Conservation (phyloP, 306 rosid genomes). For the Vicia villosa region DNA sequence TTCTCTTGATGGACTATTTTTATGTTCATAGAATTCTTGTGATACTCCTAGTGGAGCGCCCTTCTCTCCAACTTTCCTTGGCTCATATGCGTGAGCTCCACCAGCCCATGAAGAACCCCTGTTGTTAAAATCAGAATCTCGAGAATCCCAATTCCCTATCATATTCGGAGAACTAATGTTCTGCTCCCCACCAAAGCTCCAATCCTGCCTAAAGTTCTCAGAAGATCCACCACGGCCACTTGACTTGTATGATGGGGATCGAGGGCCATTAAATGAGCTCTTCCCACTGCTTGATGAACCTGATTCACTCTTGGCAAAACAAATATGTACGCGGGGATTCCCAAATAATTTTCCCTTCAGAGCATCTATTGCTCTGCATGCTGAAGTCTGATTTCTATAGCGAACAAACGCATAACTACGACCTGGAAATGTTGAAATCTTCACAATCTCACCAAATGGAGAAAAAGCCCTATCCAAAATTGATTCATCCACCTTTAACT, state of each 20-base stretch:
- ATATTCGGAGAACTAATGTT: constrained; percentile 55
- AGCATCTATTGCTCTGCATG: constrained; percentile 74
- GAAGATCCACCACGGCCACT: constrained; percentile 58
- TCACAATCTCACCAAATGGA: constrained; percentile 90
- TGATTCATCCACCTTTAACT: constrained; percentile 77
- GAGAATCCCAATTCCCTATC: constrained; percentile 50
- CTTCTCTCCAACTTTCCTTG: constrained; percentile 63
- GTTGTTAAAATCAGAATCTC: constrained; percentile 55
- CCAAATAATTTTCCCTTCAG: constrained; percentile 93
- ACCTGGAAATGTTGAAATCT: constrained; percentile 90
- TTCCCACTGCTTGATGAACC: constrained; percentile 74
- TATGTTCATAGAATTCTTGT: constrained; percentile 59
- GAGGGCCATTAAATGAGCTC: constrained; percentile 58
- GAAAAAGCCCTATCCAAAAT: constrained; percentile 76
- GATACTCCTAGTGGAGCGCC: constrained; percentile 52
- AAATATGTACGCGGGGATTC: constrained; percentile 90
- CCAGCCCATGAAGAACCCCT: constrained; percentile 57
- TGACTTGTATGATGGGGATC: constrained; percentile 55
- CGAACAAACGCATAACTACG: constrained; percentile 96
- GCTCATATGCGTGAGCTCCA: constrained; percentile 53
- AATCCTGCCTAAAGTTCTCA: constrained; percentile 54
- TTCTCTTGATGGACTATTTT: constrained; percentile 64
- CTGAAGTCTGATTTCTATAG: constrained; percentile 63
- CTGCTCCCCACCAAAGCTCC: constrained; percentile 52
- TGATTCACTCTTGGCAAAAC: constrained; percentile 89